Evolutionary conservation across 2,329 filamentous ascomycete genomes (phyloP).

Genomic region (Apiospora phragmitis): DNA sequence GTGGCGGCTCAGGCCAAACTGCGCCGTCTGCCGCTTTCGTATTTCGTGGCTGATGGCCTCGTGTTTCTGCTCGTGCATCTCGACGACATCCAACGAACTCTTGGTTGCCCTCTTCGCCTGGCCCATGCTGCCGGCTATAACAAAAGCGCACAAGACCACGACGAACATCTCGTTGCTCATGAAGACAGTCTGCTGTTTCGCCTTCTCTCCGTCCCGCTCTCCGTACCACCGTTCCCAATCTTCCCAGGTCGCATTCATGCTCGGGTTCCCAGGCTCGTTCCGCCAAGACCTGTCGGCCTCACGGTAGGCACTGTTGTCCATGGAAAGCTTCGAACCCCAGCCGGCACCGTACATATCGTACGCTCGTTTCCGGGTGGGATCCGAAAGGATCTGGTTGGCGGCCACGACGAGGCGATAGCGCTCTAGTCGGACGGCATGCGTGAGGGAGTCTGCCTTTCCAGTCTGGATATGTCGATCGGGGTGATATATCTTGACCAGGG

Average conservation of each 20-base stretch:
- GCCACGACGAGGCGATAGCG: slow-evolving; percentile 72
- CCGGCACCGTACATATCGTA: slow-evolving; percentile 12
- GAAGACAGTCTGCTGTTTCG: slow-evolving; percentile 58
- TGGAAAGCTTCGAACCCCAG: slow-evolving; percentile 53
- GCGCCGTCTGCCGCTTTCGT: slow-evolving; percentile 52
- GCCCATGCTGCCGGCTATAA: slow-evolving; percentile 68
- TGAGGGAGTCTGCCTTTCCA: slow-evolving; percentile 84
- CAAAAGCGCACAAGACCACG: slow-evolving; percentile 67
- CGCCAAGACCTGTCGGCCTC: slow-evolving; percentile 51
- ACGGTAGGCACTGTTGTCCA: slow-evolving; percentile 36
- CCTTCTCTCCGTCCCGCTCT: slow-evolving; percentile 44
- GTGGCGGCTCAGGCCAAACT: slow-evolving; percentile 54
- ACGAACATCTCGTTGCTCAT: slow-evolving; percentile 81
- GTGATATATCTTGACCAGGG: slow-evolving; percentile 94
- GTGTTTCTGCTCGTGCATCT: slow-evolving; percentile 66
- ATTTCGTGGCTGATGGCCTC: slow-evolving; percentile 64
- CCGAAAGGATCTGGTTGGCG: slow-evolving; percentile 87
- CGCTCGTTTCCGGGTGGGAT: slow-evolving; percentile 68
- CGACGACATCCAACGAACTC: slow-evolving; percentile 62
- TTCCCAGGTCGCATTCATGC: slow-evolving; percentile 90
- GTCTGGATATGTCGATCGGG: slow-evolving; percentile 65
- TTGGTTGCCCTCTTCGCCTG: slow-evolving; percentile 71
- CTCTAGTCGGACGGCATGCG: slow-evolving; percentile 73
- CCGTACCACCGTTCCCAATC: slow-evolving; percentile 88
- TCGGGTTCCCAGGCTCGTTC: slow-evolving; percentile 46